Evolutionary conservation across 2,329 filamentous ascomycete genomes (phyloP), one percentile per base, ranked within the genome.

Genomic region (Cercospora citrullina): DNA sequence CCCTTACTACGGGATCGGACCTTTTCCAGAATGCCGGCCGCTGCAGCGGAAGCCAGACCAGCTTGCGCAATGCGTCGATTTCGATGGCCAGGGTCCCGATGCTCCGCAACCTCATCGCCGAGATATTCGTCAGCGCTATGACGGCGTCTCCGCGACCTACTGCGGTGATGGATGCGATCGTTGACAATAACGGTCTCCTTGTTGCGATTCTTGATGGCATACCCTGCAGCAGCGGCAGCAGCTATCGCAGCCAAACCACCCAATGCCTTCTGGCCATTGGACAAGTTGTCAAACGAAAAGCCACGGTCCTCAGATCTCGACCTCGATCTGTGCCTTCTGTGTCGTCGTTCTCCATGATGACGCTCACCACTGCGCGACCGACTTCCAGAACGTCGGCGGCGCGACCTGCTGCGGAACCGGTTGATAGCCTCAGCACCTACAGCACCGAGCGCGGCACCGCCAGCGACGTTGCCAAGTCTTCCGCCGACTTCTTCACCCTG

Each of bases 11-110:
- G 86, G 77, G 84, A 89, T 62, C 87, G 84, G 60, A 82, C 82
- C 64, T 82, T 83, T 68, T 89, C 84, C 67, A 86, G 83, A 33
- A 90, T 79, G n/a, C 86, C 87, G 39, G 87, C 88, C 8, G 87
- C 85, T 7, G 87, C 86, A 67, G 88, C 88, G 71, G 85, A 86
- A 23, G 87, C 88, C 63, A 88, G 80, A 69, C 87, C 88, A 63
- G 87, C 88, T 74, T 87, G 85, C 14, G 87, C 87, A 72, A 87
- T 86, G 67, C 85, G 84, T 62, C 84, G 84, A 69, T 87, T 87
- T 66, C 86, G 83, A 72, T 87, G 85, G 67, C 84, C 77, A 1
- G 82, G 80, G 65, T 83, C 79, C 36, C 77, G 75, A 33, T 72
- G 68, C 57, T 72, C 45, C 14, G 42, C 61, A 10, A 48, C 9